Percentiles rank a stretch among this genome's conserved stretches.
phyloP scores from a whole-genome alignment of 352 stramenopile genomes.

The Pythium rhizo-oryzae region DNA sequence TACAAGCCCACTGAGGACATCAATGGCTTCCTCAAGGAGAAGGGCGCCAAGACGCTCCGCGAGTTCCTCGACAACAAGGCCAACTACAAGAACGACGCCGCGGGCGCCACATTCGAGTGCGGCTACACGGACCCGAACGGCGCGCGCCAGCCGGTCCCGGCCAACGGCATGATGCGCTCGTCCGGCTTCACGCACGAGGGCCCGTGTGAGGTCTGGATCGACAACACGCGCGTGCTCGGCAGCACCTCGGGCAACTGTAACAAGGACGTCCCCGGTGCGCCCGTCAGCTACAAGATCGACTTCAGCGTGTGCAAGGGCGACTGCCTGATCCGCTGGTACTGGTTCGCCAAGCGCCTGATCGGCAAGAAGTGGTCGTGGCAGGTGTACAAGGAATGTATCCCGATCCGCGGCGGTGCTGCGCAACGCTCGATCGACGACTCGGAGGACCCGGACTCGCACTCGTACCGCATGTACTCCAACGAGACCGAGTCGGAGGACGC shows the following conservation, averaged over 20 bases:
- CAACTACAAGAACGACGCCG: conserved; percentile 35
- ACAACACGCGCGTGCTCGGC: conserved; percentile 19
- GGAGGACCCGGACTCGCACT: background rate
- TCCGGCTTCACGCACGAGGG: conserved; percentile 37
- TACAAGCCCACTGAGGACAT: conserved; percentile 46
- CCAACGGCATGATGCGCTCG: conserved; percentile 24
- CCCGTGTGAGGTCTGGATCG: conserved; percentile 27
- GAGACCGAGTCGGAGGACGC: background rate
- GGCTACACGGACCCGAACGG: conserved; percentile 29
- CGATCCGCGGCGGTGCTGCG: background rate
- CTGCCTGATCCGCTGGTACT: conserved; percentile 33
- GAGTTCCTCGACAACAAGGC: conserved; percentile 41
- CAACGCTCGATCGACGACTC: background rate
- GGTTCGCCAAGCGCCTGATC: conserved; percentile 32
- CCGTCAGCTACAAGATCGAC: conserved; percentile 34
- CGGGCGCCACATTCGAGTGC: conserved; percentile 26
- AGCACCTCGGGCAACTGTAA: conserved; percentile 23
- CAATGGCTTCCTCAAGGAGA: conserved; percentile 33
- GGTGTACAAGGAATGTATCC: conserved; percentile 59
- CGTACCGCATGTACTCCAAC: conserved; percentile 2
- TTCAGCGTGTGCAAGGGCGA: conserved; percentile 24
- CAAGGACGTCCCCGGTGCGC: conserved; percentile 19
- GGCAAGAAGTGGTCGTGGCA: conserved; percentile 51
- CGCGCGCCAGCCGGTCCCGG: conserved; percentile 20
- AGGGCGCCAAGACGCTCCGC: conserved; percentile 41